Base-by-base conservation (phyloP, 2,329 filamentous ascomycete genomes). In the Lachnellula willkommii region DNA sequence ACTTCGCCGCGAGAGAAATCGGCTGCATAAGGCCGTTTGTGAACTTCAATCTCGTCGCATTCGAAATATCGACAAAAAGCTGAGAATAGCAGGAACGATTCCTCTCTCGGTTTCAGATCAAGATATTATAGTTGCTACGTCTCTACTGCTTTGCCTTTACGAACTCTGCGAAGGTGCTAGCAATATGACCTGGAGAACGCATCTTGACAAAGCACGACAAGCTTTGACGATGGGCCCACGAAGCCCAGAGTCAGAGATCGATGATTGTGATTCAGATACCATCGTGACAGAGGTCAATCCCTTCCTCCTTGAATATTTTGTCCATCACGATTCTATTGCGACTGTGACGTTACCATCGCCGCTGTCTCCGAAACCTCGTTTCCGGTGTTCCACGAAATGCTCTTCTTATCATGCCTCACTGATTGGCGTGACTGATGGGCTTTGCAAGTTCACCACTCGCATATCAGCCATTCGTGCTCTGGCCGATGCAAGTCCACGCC, bases 301-400 rank as follows among this genome's bases (percentile, higher is more conserved):
- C 2, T 59, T 64, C 39, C 47, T 66, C 4, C 55, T 66, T 6
- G 60, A 66, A 35, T 65, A 62, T 50, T 66, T 63, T 49, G 37
- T 55, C 2, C 65, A 65, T 28, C 63, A 66, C 40, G 60, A 61
- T 20, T 55, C 52, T 12, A 50, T 66, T 5, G 64, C 63, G 4
- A 46, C 49, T 6, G 61, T 66, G 2, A 66, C 63, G 5, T 43
- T 39, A 2, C 52, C 54, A 7, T 60, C 45, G n/a, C 20, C 22
- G 5, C 22, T 47, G 3, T 20, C 43, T 4, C 26, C 48, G 7
- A 47, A 47, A 32, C 54, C 55, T 22, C 55, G 43, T 11, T 57
- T 60, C 37, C 26, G 50, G 9, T 20, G 52, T 15, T 46, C 45
- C 4, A 28, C 50, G 1, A 24, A 43, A 12, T 22, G 51, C 14